phyloP scores from a whole-genome alignment of 1,139 yeast species.

The Kluyveromyces sp. region DNA sequence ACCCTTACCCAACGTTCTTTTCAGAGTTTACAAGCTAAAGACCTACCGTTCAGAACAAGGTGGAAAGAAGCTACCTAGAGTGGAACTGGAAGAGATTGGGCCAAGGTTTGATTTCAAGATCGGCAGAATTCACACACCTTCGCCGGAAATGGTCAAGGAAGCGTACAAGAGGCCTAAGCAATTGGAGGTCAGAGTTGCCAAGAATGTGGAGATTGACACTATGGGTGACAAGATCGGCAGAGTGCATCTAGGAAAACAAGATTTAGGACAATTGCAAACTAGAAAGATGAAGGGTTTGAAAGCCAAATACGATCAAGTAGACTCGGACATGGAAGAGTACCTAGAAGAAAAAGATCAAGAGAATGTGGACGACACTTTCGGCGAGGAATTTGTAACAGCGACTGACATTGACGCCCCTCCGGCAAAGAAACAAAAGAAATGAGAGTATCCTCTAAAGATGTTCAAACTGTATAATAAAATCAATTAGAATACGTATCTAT shows the following conservation, averaged over 20 bases:
- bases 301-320: constrained; percentile 74
- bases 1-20: constrained; percentile 70
- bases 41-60: constrained; percentile 73
- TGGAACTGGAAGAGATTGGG: constrained; percentile 91
- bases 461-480: constrained; percentile 1
- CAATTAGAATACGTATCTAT: neutral
- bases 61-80: constrained; percentile 69
- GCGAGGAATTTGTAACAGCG: constrained; percentile 54
- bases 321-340: constrained; percentile 46
- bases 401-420: constrained; percentile 42
- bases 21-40: constrained; percentile 84
- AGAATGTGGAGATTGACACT: constrained; percentile 79
- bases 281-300: constrained; percentile 98
- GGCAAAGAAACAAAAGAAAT: constrained; percentile 34
- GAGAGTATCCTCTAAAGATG: constrained; percentile 6
- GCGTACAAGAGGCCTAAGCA: constrained; percentile 79
- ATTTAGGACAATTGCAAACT: constrained; percentile 80
- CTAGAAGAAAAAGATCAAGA: constrained; percentile 41
- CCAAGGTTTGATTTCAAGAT: constrained; percentile 91
- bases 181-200: constrained; percentile 72
- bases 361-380: constrained; percentile 56
- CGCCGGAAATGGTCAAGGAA: constrained; percentile 85
- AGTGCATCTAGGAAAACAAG: constrained; percentile 94
- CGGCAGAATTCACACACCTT: constrained; percentile 80
- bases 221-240: constrained; percentile 98